phyloP scores from a whole-genome alignment of 371 early-diverging fungal species.

The Mortierella sp. region DNA sequence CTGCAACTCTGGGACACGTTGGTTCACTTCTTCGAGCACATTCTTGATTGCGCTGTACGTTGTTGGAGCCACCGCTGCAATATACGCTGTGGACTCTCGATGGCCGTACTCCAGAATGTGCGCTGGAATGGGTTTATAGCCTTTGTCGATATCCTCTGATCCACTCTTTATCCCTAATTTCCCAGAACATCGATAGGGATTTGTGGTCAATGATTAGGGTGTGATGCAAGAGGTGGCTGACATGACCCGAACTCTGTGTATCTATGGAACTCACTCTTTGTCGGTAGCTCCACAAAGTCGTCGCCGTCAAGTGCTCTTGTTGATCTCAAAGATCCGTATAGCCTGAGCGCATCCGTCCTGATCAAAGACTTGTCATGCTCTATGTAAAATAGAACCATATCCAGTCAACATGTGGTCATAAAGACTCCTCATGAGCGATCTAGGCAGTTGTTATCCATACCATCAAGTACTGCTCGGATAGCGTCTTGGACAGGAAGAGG shows the following conservation, averaged over 20 bases:
- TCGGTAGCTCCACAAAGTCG: constrained; percentile 21
- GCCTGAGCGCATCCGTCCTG: constrained; percentile 72
- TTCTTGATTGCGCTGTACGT: constrained; percentile 76
- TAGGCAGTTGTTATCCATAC: constrained; percentile 20
- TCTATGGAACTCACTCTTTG: constrained; percentile 17
- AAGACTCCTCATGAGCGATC: too few species aligned
- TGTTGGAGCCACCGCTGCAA: constrained; percentile 75
- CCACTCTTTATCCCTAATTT: constrained; percentile 50
- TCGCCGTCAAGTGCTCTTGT: constrained; percentile 58
- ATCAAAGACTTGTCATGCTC: constrained; percentile 66
- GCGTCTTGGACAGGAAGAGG: constrained; percentile 64
- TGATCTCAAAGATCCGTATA: constrained; percentile 77
- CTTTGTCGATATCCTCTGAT: constrained; percentile 17
- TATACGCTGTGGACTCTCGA: constrained; percentile 78
- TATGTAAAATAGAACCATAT: constrained; percentile 17
- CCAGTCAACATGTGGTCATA: background rate
- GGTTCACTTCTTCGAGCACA: constrained; percentile 73
- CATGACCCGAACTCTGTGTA: background rate
- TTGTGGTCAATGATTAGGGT: background rate
- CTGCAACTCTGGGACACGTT: constrained; percentile 66
- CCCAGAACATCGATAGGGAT: background rate
- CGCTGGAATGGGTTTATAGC: constrained; percentile 56
- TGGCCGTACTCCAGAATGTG: constrained; percentile 81
- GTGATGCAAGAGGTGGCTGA: background rate
- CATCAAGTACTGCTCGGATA: constrained; percentile 60